Percentiles rank a stretch among this genome's conserved stretches.
Conservation (phyloP, 352 stramenopile species). For the Elongisporangium undulatum region DNA sequence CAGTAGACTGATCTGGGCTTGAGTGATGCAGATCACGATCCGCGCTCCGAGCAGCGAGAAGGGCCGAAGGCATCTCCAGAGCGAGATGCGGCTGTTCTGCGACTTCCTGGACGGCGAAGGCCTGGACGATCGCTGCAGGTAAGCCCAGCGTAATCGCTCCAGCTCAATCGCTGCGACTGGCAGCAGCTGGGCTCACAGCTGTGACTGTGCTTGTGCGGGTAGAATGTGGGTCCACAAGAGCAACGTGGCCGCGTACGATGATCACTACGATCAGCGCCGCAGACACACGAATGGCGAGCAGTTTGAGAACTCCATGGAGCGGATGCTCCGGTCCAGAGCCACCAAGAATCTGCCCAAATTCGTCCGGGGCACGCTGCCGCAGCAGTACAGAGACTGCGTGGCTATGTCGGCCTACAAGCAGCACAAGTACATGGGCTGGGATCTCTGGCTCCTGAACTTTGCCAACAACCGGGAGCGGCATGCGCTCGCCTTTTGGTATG, state of each 20-base stretch:
- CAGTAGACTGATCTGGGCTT: not conserved
- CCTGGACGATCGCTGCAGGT: not conserved
- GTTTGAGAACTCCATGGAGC: constrained; percentile 22
- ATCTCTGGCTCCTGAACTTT: constrained; percentile 24
- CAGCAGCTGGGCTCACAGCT: too few relatives aligned
- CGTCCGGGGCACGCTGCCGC: constrained; percentile 16
- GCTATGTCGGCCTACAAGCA: constrained; percentile 13
- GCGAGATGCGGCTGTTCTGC: not conserved
- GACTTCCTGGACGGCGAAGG: not conserved
- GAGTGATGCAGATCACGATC: not conserved
- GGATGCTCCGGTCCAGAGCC: constrained; percentile 16
- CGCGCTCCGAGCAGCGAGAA: not conserved
- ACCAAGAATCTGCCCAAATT: constrained; percentile 27
- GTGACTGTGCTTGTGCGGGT: not conserved
- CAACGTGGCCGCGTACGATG: constrained; percentile 14
- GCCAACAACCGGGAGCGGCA: constrained; percentile 23
- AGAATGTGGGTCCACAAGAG: constrained; percentile 27
- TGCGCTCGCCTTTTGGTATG: constrained; percentile 4
- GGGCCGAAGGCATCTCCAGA: not conserved
- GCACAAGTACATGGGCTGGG: constrained; percentile 14
- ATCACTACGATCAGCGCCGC: constrained; percentile 21
- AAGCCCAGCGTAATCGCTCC: too few relatives aligned
- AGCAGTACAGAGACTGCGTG: constrained; percentile 16
- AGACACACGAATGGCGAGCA: constrained; percentile 19
- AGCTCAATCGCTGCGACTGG: too few relatives aligned